Conservation (phyloP, 306 rosid genomes). For the Cicer chorassanicum region DNA sequence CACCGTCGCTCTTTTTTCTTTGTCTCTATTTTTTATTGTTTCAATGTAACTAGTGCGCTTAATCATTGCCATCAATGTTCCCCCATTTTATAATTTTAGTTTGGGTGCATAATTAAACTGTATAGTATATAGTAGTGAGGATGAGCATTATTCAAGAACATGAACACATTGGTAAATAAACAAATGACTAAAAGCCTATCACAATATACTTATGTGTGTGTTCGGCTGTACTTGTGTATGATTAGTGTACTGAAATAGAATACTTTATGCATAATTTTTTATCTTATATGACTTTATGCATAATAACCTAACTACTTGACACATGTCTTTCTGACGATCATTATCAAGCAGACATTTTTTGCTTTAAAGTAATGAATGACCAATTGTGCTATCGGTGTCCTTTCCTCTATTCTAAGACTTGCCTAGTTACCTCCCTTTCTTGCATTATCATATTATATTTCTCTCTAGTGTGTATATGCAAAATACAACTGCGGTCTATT, state of each 20-base stretch:
- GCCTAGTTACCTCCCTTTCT: slow-evolving; percentile 1
- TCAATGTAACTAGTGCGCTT: slow-evolving; percentile 2
- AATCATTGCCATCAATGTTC: slow-evolving; percentile 33
- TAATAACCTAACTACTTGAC: slow-evolving; percentile 27
- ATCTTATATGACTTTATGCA: background rate
- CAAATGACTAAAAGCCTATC: slow-evolving; percentile 55
- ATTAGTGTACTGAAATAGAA: slow-evolving; percentile 23
- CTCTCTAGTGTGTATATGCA: no score
- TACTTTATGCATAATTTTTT: slow-evolving; percentile 15
- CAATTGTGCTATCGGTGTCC: slow-evolving; percentile 25
- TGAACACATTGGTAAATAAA: slow-evolving; percentile 51
- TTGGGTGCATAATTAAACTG: slow-evolving; percentile 23
- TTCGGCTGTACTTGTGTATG: slow-evolving; percentile 43
- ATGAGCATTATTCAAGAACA: slow-evolving; percentile 43
- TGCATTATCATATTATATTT: no score
- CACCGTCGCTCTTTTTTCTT: background rate
- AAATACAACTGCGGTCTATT: no score
- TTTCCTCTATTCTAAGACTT: slow-evolving; percentile 33
- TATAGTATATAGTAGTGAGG: slow-evolving; percentile 6
- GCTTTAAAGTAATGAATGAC: slow-evolving; percentile 17
- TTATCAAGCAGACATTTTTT: slow-evolving; percentile 3
- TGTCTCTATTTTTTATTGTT: background rate
- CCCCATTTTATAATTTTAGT: slow-evolving; percentile 11
- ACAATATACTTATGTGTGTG: slow-evolving; percentile 55
- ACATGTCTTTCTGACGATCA: slow-evolving; percentile 40